Conservation (phyloP, 305 asterid species). For the Salvia sclarea region DNA sequence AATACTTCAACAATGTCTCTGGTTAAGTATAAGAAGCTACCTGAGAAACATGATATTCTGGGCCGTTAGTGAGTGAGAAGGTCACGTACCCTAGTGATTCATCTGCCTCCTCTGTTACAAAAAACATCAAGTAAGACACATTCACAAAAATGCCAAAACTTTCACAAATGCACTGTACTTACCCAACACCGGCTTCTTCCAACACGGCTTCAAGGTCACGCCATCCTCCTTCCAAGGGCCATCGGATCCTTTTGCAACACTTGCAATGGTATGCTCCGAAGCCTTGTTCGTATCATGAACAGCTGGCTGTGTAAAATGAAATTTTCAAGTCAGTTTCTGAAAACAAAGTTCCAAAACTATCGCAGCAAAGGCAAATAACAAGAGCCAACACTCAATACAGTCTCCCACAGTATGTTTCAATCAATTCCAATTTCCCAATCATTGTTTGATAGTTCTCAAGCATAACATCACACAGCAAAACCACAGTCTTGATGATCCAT, state of each 20-base stretch:
- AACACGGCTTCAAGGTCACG: slow-evolving; percentile 54
- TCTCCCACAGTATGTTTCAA: neutral
- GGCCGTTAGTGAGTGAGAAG: slow-evolving; percentile 93
- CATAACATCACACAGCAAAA: slow-evolving; percentile 6
- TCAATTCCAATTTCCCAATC: neutral
- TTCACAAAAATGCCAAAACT: neutral
- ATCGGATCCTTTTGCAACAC: slow-evolving; percentile 49
- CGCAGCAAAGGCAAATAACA: slow-evolving; percentile 5
- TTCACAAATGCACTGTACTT: slow-evolving; percentile 32
- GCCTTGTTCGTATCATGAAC: slow-evolving; percentile 54
- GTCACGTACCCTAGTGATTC: slow-evolving; percentile 74
- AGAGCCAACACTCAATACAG: neutral
- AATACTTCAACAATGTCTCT: neutral
- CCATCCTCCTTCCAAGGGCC: slow-evolving; percentile 78
- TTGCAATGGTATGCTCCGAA: slow-evolving; percentile 52
- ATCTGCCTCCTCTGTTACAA: slow-evolving; percentile 65
- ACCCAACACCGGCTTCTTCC: slow-evolving; percentile 84
- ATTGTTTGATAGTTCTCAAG: neutral
- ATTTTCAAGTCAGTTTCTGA: slow-evolving; percentile 4
- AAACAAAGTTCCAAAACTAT: neutral
- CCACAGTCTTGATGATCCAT: slow-evolving; percentile 9
- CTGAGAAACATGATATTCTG: slow-evolving; percentile 99
- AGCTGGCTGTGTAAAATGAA: slow-evolving; percentile 35
- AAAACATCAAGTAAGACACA: slow-evolving; percentile 21
- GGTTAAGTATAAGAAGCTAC: slow-evolving; percentile 39